These are phyloP conservation scores for Xylariaceae sp. DNA, from an alignment of 2,329 filamentous ascomycete species.

Conservation along the genomic window DNA sequence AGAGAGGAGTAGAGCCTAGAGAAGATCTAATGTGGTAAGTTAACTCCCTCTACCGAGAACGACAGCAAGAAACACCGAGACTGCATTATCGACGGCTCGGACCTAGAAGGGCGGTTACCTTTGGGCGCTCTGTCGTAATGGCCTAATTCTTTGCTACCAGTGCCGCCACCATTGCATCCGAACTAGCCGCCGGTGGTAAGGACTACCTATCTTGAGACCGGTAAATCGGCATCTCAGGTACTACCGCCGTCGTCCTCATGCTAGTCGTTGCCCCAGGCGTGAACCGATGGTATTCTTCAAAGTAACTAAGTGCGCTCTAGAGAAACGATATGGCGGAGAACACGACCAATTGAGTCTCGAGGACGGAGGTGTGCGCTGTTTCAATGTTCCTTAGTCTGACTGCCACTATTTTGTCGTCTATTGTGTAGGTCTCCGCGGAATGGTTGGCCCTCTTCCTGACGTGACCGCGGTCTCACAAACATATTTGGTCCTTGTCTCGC, in stretches of 20 bases:
- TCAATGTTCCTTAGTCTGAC: background rate
- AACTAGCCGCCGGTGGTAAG: background rate
- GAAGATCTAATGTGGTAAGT: background rate
- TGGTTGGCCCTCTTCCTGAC: background rate
- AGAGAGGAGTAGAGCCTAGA: background rate
- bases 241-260: no score
- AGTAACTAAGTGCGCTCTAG: background rate
- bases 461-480: background rate
- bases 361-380: background rate
- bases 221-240: background rate
- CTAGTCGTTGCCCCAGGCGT: background rate
- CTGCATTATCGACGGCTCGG: background rate
- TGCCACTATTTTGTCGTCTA: background rate
- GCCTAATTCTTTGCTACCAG: background rate
- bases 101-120: background rate
- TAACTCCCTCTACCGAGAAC: background rate
- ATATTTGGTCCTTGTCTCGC: background rate
- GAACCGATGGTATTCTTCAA: background rate
- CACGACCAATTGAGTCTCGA: background rate
- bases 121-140: background rate
- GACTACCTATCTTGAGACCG: background rate
- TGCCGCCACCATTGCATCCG: background rate
- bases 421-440: background rate
- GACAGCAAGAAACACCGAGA: background rate
- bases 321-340: background rate